Percentiles rank a stretch among this genome's conserved stretches.
phyloP scores from a whole-genome alignment of 176 grass and related monocot species.

The Dactylis glomerata region DNA sequence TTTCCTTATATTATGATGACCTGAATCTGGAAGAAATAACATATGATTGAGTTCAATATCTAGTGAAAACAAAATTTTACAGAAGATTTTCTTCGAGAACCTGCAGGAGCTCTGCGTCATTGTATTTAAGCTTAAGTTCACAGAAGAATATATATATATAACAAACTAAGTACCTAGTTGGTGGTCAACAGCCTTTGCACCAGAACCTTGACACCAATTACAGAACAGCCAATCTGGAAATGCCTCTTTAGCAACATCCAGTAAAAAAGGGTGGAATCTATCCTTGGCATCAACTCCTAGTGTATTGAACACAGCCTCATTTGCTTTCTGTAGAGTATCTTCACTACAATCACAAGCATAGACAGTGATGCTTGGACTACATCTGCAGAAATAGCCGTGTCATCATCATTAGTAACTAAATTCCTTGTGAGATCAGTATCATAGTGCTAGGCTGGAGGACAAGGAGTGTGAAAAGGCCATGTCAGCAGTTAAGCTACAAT shows the following conservation, averaged over 20 bases:
- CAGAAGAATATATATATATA: slow-evolving; percentile 10
- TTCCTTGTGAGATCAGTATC: background rate
- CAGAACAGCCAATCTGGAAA: slow-evolving; percentile 96
- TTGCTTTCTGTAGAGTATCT: slow-evolving; percentile 76
- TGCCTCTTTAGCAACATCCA: slow-evolving; percentile 60
- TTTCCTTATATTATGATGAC: slow-evolving; percentile 29
- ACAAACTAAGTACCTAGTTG: slow-evolving; percentile 27
- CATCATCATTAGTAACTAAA: slow-evolving; percentile 17
- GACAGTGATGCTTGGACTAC: slow-evolving; percentile 55
- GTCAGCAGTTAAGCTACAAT: background rate
- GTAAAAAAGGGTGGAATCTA: slow-evolving; percentile 59
- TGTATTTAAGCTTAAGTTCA: background rate
- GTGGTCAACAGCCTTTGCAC: slow-evolving; percentile 21
- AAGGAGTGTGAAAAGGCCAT: background rate
- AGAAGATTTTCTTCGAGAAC: background rate
- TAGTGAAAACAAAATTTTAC: slow-evolving; percentile 7
- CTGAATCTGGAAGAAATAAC: slow-evolving; percentile 43
- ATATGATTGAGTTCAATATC: background rate
- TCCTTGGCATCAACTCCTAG: slow-evolving; percentile 39
- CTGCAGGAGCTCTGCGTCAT: too few relatives aligned
- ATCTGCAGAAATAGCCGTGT: slow-evolving; percentile 47
- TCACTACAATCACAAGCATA: slow-evolving; percentile 98
- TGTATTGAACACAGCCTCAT: slow-evolving; percentile 57
- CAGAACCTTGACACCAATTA: slow-evolving; percentile 50
- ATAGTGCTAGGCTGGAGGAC: background rate